These are phyloP conservation scores for Cajanus cajan DNA, from an alignment of 306 rosid species.

Conservation along the genomic window DNA sequence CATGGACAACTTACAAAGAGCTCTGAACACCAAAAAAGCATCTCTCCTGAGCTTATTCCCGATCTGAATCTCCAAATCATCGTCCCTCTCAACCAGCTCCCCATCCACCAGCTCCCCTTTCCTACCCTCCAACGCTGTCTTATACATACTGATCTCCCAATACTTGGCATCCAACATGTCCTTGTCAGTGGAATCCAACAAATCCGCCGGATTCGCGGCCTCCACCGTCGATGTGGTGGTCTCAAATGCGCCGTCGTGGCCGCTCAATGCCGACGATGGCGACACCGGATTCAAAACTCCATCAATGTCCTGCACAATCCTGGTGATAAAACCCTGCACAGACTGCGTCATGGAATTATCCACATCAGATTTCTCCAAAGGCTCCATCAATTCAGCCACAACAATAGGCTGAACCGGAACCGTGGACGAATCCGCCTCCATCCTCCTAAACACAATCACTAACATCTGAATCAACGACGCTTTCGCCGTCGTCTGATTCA, in stretches of 20 bases:
- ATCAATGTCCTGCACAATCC: constrained; percentile 89
- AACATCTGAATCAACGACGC: constrained; percentile 96
- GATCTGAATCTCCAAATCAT: constrained; percentile 97
- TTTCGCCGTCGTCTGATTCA: constrained; percentile 96
- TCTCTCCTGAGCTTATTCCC: constrained; percentile 96
- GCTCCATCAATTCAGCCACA: constrained; percentile 97
- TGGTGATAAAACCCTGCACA: constrained; percentile 95
- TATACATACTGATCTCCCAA: constrained; percentile 99
- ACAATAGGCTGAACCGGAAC: constrained; percentile 97
- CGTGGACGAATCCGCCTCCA: constrained; percentile 99
- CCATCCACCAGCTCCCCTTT: constrained; percentile 94
- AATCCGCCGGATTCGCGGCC: constrained; percentile 90
- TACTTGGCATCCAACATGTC: constrained; percentile 99
- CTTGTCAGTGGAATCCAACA: constrained; percentile 94
- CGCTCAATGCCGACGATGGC: constrained; percentile 52
- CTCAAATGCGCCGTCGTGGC: constrained; percentile 94
- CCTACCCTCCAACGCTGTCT: constrained; percentile 95
- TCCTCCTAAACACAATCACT: constrained; percentile 92
- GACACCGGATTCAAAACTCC: constrained; percentile 78
- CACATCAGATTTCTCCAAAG: constrained; percentile 72
- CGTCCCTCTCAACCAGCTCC: constrained; percentile 80
- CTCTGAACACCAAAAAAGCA: constrained; percentile 95
- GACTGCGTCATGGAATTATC: constrained; percentile 81
- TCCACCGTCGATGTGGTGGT: constrained; percentile 65
- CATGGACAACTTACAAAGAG: constrained; percentile 97